Conservation (phyloP, 371 early-diverging fungal genomes). For the Rhizomucor pusillus region DNA sequence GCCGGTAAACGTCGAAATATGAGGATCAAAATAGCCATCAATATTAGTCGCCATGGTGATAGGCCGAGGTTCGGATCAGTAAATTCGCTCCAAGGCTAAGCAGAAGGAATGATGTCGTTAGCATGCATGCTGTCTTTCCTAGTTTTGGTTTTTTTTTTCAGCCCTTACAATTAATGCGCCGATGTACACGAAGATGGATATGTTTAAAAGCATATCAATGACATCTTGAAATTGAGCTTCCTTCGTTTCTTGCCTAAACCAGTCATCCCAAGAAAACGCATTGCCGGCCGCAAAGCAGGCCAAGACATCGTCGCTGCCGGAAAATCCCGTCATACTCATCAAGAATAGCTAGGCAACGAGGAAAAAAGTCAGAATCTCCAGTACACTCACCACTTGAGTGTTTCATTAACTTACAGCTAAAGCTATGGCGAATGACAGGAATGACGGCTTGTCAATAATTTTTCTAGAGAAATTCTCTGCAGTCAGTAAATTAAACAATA, state of each 20-base stretch:
- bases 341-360: conserved; percentile 57
- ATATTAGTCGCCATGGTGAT: conserved; percentile 64
- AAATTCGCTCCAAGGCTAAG: conserved; percentile 74
- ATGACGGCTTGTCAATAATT: conserved; percentile 89
- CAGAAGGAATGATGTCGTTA: background rate
- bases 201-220: conserved; percentile 88
- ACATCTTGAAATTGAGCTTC: conserved; percentile 91
- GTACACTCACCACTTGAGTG: background rate
- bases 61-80: conserved; percentile 44
- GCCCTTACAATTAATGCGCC: conserved; percentile 73
- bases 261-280: conserved; percentile 88
- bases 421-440: conserved; percentile 87
- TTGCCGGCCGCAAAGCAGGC: conserved; percentile 93
- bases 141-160: background rate
- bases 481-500: background rate
- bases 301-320: conserved; percentile 87
- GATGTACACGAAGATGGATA: conserved; percentile 91
- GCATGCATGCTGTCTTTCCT: background rate
- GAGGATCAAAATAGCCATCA: conserved; percentile 70
- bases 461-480: conserved; percentile 7
- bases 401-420: conserved; percentile 62
- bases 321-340: conserved; percentile 76
- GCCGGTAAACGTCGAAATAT: conserved; percentile 83
- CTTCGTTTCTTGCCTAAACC: conserved; percentile 84
- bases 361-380: background rate